Evolutionary conservation across 306 rosid genomes (phyloP), one percentile per base, ranked within the genome.

Genomic region (Phaseolus lunatus): DNA sequence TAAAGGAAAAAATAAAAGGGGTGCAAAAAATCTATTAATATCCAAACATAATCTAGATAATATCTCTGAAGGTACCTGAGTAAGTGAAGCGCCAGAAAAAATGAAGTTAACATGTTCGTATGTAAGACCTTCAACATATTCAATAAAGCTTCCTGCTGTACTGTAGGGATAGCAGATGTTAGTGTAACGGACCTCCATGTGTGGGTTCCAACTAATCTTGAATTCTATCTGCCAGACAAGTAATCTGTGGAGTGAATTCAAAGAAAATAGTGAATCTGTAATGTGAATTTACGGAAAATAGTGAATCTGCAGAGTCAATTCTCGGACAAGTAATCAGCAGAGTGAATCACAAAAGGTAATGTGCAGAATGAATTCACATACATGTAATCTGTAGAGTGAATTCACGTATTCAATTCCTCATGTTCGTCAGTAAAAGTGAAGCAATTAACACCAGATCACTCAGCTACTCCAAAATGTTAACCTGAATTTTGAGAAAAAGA

Each of bases 91-190:
- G 77, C 94, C 99, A 10, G 96, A 89, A 89, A 95, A 95, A 79
- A 92, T 95, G 83, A 95, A 95, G 87, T 95, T 92, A 87, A 90
- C 98, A 83, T 95, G 98, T 50, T 95, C 97, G 14, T 92, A 92
- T 14, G 97, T 95, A 64, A 95, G 94, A 69, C 97, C 97, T 89
- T 90, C 97, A 84, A 95, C 86, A 81, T 92, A 91, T 80, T 92
- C 99, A 75, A 91, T 89, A 89, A 95, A 91, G 87, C 97, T 92
- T 78, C 97, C 97, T 15, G 96, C 91, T 11, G 92, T 75, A 76
- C 47, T 88, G 71, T 95, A 90, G 16, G 99, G 97, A 80, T 88
- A 90, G 87, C 87, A 84, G 67, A 85, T 83, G 85, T 81, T 90
- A 65, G 83, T 82, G 88, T 90, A 89, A 78, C 92, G 97, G 81